A percentile compares a stretch with the other conserved stretches of the same genome.
Evolutionary conservation across 1,139 yeast species (phyloP).

Genomic region (Komagataea norvegica): DNA sequence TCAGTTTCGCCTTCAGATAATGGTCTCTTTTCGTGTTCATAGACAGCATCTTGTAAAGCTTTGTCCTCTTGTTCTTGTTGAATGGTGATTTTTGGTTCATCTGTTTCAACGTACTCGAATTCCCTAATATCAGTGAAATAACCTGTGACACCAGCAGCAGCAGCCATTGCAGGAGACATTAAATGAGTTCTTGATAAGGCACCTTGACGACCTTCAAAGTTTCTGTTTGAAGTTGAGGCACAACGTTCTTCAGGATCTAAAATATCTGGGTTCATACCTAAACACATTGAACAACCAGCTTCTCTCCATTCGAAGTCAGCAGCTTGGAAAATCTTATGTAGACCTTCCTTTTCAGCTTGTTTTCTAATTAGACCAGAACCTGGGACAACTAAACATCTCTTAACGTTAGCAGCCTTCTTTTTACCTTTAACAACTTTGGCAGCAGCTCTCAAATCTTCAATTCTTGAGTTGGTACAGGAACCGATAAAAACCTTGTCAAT

Average conservation of each 20-base stretch:
- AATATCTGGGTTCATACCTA: slow-evolving; percentile 99
- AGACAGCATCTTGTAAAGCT: slow-evolving; percentile 62
- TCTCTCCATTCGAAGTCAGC: slow-evolving; percentile 99
- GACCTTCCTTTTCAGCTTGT: slow-evolving; percentile 93
- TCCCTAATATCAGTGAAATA: slow-evolving; percentile 88
- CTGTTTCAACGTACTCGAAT: slow-evolving; percentile 55
- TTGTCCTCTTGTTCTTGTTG: slow-evolving; percentile 51
- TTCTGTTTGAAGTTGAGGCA: slow-evolving; percentile 97
- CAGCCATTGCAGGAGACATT: slow-evolving; percentile 99
- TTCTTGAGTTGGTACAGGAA: slow-evolving; percentile 95
- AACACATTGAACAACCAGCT: slow-evolving; percentile 99
- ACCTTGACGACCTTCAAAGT: slow-evolving; percentile 99
- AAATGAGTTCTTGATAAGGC: slow-evolving; percentile 93
- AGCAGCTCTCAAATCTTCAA: slow-evolving; percentile 94
- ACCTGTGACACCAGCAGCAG: slow-evolving; percentile 94
- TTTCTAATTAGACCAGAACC: slow-evolving; percentile 93
- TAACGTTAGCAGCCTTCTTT: slow-evolving; percentile 76
- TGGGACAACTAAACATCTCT: slow-evolving; percentile 87
- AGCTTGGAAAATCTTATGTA: slow-evolving; percentile 80
- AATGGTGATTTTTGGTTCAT: slow-evolving; percentile 57
- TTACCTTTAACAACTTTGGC: slow-evolving; percentile 91
- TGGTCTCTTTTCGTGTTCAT: slow-evolving; percentile 64
- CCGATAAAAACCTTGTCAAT: slow-evolving; percentile 96
- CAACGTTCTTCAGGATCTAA: slow-evolving; percentile 93
- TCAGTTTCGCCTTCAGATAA: slow-evolving; percentile 35